Evolutionary conservation across 2,329 filamentous ascomycete genomes (phyloP).

Genomic region (Acephala macrosclerotiorum): DNA sequence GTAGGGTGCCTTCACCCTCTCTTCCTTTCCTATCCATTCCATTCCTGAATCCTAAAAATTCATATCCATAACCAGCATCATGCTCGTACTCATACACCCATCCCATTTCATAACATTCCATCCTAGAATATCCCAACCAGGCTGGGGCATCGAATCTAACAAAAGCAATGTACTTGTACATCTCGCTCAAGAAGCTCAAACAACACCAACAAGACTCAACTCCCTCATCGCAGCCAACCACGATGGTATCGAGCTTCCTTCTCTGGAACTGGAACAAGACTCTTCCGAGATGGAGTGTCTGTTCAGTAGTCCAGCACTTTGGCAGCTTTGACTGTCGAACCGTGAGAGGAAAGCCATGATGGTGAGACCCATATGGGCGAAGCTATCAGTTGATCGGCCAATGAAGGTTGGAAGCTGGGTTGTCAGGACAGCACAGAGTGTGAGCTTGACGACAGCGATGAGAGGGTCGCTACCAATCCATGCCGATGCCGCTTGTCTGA

Average conservation of each 20-base stretch:
- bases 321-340: background rate
- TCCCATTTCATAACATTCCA: too few species aligned
- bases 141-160: background rate
- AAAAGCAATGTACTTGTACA: background rate
- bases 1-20: background rate
- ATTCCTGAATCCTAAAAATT: background rate
- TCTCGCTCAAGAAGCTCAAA: background rate
- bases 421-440: conserved; percentile 4
- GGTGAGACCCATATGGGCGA: background rate
- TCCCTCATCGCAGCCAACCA: conserved; percentile 14
- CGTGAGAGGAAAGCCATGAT: background rate
- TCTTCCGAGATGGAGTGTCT: background rate
- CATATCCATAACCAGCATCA: background rate
- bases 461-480: conserved; percentile 18
- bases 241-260: background rate
- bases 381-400: background rate
- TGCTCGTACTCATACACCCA: background rate
- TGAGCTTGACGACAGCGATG: conserved; percentile 15
- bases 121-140: too few species aligned
- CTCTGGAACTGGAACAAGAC: background rate
- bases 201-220: conserved; percentile 17
- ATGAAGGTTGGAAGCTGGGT: conserved; percentile 9
- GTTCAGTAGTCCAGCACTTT: background rate
- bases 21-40: background rate
- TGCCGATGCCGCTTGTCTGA: conserved; percentile 7